phyloP scores from a whole-genome alignment of 2,329 filamentous ascomycete species.

The Xylariales sp. region DNA sequence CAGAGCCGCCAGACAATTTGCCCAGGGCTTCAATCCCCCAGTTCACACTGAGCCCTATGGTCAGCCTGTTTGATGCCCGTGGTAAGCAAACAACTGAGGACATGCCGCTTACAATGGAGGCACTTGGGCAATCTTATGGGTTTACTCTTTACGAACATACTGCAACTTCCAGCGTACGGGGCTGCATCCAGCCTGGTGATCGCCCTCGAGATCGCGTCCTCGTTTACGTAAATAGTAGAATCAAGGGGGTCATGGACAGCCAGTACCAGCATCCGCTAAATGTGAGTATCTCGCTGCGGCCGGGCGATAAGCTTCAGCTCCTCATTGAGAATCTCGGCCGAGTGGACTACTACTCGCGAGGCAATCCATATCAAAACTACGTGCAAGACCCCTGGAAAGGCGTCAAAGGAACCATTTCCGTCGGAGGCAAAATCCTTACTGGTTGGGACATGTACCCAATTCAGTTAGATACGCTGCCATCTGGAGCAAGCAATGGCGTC shows the following conservation, averaged over 20 bases:
- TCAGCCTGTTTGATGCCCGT: slow-evolving; percentile 33
- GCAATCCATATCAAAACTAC: slow-evolving; percentile 23
- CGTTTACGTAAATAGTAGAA: slow-evolving; percentile 39
- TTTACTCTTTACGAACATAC: slow-evolving; percentile 38
- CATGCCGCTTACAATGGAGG: slow-evolving; percentile 39
- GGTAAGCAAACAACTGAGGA: slow-evolving; percentile 17
- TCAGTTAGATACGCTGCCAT: slow-evolving; percentile 25
- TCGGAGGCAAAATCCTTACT: slow-evolving; percentile 27
- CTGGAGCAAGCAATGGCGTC: neutral
- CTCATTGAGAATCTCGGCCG: slow-evolving; percentile 48
- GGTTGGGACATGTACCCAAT: slow-evolving; percentile 38
- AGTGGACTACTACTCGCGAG: slow-evolving; percentile 37
- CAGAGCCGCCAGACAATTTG: slow-evolving; percentile 29
- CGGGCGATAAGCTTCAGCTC: slow-evolving; percentile 36
- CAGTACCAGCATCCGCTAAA: slow-evolving; percentile 34
- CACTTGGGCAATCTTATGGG: slow-evolving; percentile 38
- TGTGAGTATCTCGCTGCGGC: slow-evolving; percentile 31
- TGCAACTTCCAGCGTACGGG: slow-evolving; percentile 20
- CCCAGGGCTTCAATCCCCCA: slow-evolving; percentile 28
- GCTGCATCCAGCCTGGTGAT: slow-evolving; percentile 36
- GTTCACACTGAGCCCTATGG: slow-evolving; percentile 32
- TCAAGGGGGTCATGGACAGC: slow-evolving; percentile 41
- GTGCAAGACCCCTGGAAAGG: slow-evolving; percentile 43
- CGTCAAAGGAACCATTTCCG: slow-evolving; percentile 36
- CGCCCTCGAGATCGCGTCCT: slow-evolving; percentile 35